These are phyloP conservation scores for Candida palmyrensis DNA, from an alignment of 805 yeast species.

Conservation along the genomic window DNA sequence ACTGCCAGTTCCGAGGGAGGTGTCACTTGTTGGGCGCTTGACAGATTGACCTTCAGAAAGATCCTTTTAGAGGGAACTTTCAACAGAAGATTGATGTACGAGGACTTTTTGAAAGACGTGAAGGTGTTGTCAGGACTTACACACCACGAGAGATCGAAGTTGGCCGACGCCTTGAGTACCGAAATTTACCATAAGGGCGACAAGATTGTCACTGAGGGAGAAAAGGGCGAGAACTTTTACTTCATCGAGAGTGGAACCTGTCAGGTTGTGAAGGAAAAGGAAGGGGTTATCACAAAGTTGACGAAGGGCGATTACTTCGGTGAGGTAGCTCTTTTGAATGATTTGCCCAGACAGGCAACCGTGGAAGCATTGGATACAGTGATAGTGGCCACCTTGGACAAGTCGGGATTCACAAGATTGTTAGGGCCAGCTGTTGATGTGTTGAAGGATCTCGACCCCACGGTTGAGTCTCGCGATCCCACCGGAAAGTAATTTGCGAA, in stretches of 20 bases:
- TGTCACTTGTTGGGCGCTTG: conserved; percentile 79
- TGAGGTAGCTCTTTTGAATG: conserved; percentile 88
- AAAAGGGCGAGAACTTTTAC: conserved; percentile 44
- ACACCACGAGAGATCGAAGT: conserved; percentile 77
- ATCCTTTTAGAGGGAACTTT: conserved; percentile 87
- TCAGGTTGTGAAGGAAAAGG: conserved; percentile 57
- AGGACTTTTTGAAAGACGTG: conserved; percentile 79
- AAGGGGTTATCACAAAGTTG: conserved; percentile 57
- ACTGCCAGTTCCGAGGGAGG: conserved; percentile 63
- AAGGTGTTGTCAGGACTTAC: conserved; percentile 72
- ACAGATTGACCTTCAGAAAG: conserved; percentile 87
- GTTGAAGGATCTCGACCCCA: conserved; percentile 82
- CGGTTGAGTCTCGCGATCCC: conserved; percentile 19
- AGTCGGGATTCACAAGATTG: conserved; percentile 88
- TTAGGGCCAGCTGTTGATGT: conserved; percentile 93
- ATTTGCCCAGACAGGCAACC: conserved; percentile 91
- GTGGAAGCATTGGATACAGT: conserved; percentile 71
- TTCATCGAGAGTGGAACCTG: conserved; percentile 72
- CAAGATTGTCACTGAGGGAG: conserved; percentile 81
- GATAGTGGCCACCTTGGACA: conserved; percentile 87
- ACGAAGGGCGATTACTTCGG: conserved; percentile 92
- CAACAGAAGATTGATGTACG: conserved; percentile 86
- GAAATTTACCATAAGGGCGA: conserved; percentile 67
- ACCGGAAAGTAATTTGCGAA: too few species aligned
- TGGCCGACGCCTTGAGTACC: conserved; percentile 91